These are phyloP conservation scores for Pachysandra terminalis DNA, from an alignment of 164 flowering plant species.

Conservation along the genomic window DNA sequence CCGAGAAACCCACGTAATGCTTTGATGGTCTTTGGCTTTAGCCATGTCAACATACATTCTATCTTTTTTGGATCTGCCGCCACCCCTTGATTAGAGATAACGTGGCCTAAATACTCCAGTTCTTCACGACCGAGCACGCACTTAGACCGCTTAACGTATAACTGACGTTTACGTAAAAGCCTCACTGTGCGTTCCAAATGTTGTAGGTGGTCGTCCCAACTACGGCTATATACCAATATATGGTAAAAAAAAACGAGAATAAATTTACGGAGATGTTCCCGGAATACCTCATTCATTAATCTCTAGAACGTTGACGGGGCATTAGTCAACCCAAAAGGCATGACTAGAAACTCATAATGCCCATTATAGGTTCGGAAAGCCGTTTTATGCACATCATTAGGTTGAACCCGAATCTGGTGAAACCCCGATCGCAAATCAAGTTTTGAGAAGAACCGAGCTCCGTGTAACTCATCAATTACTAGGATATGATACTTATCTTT, in stretches of 20 bases:
- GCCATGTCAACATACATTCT: too few relatives aligned
- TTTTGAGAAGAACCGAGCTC: neutral
- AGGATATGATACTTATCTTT: neutral
- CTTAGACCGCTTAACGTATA: too few relatives aligned
- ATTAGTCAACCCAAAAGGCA: neutral
- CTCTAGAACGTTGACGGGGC: neutral
- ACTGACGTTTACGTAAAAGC: too few relatives aligned
- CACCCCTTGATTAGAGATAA: too few relatives aligned
- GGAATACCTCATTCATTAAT: neutral
- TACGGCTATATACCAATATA: neutral
- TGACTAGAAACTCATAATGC: neutral
- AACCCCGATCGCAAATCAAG: neutral
- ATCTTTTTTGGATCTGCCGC: too few relatives aligned
- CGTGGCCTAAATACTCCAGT: too few relatives aligned
- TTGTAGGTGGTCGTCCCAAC: neutral
- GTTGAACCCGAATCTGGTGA: neutral
- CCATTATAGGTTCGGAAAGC: neutral
- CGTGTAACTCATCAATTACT: neutral
- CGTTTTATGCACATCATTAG: neutral
- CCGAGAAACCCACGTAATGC: too few relatives aligned
- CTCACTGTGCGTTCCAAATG: neutral
- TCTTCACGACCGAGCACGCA: too few relatives aligned
- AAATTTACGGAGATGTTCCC: neutral
- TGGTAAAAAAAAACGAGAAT: neutral
- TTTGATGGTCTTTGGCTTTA: too few relatives aligned